Conservation (phyloP, 2,329 filamentous ascomycete genomes). For the Phialophora expanda region DNA sequence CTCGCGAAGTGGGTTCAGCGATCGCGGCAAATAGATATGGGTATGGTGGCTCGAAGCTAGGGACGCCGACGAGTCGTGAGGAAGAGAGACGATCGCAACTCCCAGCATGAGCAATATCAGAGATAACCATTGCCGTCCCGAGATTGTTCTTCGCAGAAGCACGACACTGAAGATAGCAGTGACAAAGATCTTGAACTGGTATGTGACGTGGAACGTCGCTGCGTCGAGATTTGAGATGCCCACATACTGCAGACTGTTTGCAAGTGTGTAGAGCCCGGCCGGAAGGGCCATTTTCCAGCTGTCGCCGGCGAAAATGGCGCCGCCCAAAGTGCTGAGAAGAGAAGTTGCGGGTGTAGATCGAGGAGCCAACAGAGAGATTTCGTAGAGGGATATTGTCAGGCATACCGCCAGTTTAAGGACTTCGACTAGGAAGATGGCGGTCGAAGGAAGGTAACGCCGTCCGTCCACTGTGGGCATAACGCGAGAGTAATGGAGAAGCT, state of each 20-base stretch:
- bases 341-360: conserved; percentile 80
- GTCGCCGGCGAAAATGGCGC: conserved; percentile 82
- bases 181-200: conserved; percentile 92
- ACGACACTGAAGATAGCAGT: conserved; percentile 85
- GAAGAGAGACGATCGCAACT: conserved; percentile 83
- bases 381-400: conserved; percentile 84
- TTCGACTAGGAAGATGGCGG: conserved; percentile 91
- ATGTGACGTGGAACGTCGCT: conserved; percentile 90
- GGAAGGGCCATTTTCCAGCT: conserved; percentile 95
- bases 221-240: conserved; percentile 90
- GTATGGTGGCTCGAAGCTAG: conserved; percentile 64
- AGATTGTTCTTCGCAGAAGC: conserved; percentile 73
- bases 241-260: conserved; percentile 92
- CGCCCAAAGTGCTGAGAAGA: conserved; percentile 78
- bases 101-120: conserved; percentile 79
- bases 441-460: conserved; percentile 90
- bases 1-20: conserved; percentile 75
- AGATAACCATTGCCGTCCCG: conserved; percentile 76
- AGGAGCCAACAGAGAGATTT: conserved; percentile 77
- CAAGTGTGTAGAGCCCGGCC: conserved; percentile 83
- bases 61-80: conserved; percentile 62
- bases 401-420: conserved; percentile 87
- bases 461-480: conserved; percentile 85
- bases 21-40: conserved; percentile 72
- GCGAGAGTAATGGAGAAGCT: conserved; percentile 94